Evolutionary conservation across 1,139 yeast species (phyloP), one percentile per base, ranked within the genome.

Genomic region (Protomyces lactucae-debilis): DNA sequence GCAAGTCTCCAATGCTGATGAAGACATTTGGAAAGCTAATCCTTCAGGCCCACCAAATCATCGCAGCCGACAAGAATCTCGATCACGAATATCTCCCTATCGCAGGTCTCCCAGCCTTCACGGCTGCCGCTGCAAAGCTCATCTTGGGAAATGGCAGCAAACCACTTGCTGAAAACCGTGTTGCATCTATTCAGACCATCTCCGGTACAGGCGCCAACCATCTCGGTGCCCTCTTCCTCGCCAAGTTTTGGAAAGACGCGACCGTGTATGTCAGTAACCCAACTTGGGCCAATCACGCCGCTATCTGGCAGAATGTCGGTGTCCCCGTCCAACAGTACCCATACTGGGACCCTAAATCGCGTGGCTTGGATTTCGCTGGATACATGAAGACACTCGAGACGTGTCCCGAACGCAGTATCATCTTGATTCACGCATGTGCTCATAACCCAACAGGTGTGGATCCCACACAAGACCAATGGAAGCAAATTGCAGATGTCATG

Each of bases 121-220:
- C 86, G 60, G 72, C 77, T 12, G 87, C 86, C 65, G 88, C 96
- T 48, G 89, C 95, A n/a, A 82, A 82, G 72, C 85, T 91, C 64
- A 83, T 92, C 61, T 79, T 92, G 66, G 98, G 97, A 56, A 78
- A 77, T 1, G 67, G 61, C 36, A 65, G 68, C 3, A 45, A 46
- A 2, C 66, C 65, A 28, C 55, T 70, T 48, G 23, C 48, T 23
- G 66, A 64, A 23, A 65, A 59, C 21, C 64, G 66, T 39, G 67
- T 61, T 32, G 82, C 85, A 40, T 85, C 95, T 45, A 85, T 88
- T 65, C 99, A 93, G 77, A 84, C 96, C 48, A 80, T 93, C 67
- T 88, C 96, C 39, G 99, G 99, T 70, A 93, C 98, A 12, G 99
- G 99, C 66, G 96, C 99, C 3, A 82, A 92, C 72, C 98, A 92